These are phyloP conservation scores for Sporothrix mexicana DNA, from an alignment of 2,329 filamentous ascomycete species.

Conservation along the genomic window DNA sequence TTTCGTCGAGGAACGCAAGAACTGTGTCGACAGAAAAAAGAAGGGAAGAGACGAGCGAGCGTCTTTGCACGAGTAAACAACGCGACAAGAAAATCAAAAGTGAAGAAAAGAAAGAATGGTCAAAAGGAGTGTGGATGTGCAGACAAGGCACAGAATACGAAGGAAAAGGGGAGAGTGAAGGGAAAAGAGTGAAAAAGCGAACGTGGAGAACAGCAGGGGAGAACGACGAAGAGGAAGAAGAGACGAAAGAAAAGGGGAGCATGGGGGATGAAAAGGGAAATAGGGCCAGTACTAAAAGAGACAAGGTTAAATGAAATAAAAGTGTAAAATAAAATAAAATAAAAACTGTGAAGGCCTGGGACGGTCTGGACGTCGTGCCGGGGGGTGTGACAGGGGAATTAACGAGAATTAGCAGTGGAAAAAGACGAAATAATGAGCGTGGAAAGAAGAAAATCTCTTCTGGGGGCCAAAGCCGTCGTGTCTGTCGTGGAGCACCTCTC, in stretches of 20 bases:
- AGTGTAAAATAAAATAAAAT: too few relatives aligned
- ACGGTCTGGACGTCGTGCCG: constrained; percentile 17
- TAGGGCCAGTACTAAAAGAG: constrained; percentile 30
- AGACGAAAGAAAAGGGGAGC: constrained; percentile 26
- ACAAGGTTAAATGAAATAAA: constrained; percentile 34
- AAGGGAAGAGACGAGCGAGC: constrained; percentile 25
- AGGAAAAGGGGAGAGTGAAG: background rate
- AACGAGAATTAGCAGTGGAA: too few relatives aligned
- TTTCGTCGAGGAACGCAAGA: background rate
- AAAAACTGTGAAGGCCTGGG: background rate
- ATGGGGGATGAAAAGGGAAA: constrained; percentile 26
- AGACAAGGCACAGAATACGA: constrained; percentile 20
- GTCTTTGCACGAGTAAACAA: background rate
- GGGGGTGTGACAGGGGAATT: constrained; percentile 5
- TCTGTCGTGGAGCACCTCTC: constrained; percentile 27
- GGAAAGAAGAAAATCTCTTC: constrained; percentile 14
- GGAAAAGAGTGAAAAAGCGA: constrained; percentile 20
- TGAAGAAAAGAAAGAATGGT: background rate
- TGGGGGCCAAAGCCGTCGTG: constrained; percentile 5
- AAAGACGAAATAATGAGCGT: background rate
- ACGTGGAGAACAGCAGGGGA: constrained; percentile 2
- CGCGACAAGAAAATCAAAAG: constrained; percentile 11
- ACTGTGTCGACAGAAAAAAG: constrained; percentile 15
- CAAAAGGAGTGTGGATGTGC: constrained; percentile 23
- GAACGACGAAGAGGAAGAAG: constrained; percentile 19